Evolutionary conservation across 495 filamentous ascomycete species (phyloP), one percentile per base, ranked within the genome.

Genomic region (Neurospora sp.): DNA sequence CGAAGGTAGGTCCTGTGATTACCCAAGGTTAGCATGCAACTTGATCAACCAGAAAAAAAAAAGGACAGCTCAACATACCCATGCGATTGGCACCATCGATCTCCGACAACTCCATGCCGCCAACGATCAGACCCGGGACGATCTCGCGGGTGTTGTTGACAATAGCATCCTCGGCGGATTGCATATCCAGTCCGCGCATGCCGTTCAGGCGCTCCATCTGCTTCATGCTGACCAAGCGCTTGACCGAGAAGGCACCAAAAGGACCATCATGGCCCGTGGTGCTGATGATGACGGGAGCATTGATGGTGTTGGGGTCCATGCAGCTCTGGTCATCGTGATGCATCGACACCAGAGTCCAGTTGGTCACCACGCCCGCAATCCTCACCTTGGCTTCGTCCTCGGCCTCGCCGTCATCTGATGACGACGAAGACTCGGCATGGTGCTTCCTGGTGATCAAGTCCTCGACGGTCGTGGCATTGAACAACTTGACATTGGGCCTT

Each of bases 221-320:
- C 80, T 89, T 86, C 93, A 97, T 96, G 78, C 87, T 89, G 44
- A 94, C 92, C 14, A 96, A 87, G 53, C 93, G 87, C 88, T 96
- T 96, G 78, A 91, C 93, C 73, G 85, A 89, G 87, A 97, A 97
- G 48, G 94, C 94, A 72, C 94, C 94, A 78, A 95, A 95, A 16
- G 94, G 94, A 77, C 79, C 94, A 74, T 97, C 94, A 76, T 97
- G 94, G 41, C 94, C 94, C 10, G 94, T 96, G 48, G 93, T 96
- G 72, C 89, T 92, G 82, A 97, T 91, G 74, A 96, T 84, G 72
- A 97, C 80, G 3, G 93, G 92, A 3, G 92, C 92, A 79, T 96
- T 96, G 87, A 97, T 94, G 80, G 93, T 96, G 87, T 94, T 97
- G 74, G 94, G 94, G 81, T 97, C 94, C 93, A 96, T 96, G 90